Conservation (phyloP, 2,329 filamentous ascomycete species). For the Thermochaetoides dissita region DNA sequence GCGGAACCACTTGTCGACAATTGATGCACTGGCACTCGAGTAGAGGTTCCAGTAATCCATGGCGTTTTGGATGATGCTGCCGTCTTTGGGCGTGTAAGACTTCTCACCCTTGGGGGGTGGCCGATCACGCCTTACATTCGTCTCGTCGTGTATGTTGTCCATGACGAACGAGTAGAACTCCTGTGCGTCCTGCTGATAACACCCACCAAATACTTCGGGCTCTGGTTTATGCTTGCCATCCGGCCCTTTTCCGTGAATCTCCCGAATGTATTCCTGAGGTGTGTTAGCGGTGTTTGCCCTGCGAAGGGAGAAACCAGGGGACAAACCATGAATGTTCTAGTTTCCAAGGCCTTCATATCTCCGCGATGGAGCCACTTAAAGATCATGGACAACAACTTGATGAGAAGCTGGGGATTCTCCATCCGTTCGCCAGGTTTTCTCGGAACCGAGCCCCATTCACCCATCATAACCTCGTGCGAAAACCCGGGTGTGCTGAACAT, state of each 20-base stretch:
- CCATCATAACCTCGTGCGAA: conserved; percentile 46
- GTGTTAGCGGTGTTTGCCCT: conserved; percentile 11
- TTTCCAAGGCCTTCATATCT: conserved; percentile 36
- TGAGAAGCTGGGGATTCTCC: conserved; percentile 43
- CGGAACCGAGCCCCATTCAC: conserved; percentile 51
- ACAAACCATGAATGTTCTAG: conserved; percentile 44
- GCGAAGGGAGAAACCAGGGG: conserved; percentile 10
- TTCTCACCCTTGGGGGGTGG: conserved; percentile 14
- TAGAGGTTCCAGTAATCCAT: conserved; percentile 63
- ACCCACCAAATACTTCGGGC: conserved; percentile 53
- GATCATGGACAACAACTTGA: conserved; percentile 43
- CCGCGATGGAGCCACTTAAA: conserved; percentile 42
- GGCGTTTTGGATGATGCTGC: conserved; percentile 39
- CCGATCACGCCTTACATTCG: conserved; percentile 46
- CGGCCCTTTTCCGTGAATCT: conserved; percentile 37
- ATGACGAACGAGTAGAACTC: conserved; percentile 80
- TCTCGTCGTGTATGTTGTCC: conserved; percentile 71
- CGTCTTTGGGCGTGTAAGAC: conserved; percentile 8
- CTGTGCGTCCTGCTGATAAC: conserved; percentile 75
- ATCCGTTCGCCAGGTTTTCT: conserved; percentile 44
- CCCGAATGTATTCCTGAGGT: conserved; percentile 45
- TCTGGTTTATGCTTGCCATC: conserved; percentile 16
- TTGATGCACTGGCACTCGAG: conserved; percentile 54
- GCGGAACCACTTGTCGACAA: conserved; percentile 67
- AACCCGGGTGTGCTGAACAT: conserved; percentile 61